Base-by-base conservation (phyloP, 176 grass and related monocot species). In the Elymus sibiricus region DNA sequence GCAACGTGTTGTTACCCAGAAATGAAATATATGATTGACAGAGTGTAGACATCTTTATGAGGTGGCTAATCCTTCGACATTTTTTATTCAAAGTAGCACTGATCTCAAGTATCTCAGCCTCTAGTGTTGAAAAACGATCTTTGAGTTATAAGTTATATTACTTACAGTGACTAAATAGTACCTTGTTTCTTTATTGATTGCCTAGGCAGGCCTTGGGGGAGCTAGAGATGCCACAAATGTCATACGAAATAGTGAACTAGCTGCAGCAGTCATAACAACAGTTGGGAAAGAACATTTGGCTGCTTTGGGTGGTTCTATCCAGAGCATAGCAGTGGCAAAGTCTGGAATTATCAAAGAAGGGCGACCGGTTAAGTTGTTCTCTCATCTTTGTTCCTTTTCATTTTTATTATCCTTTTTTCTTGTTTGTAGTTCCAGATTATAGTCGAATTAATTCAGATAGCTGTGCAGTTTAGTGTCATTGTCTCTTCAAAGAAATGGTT, bases 181-280 rank as follows among this genome's bases (percentile, higher is more conserved):
- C 13, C 43, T 55, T 22, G 11, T 56, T 65, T 87, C 5, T 79
- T 35, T 81, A 79, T 71, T 76, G 74, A 55, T 65, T 89, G 60
- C n/a, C 83, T 86, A 98, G 96, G 93, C 93, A 74, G 96, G 93
- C 46, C 90, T 98, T 34, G 96, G 96, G 11, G 96, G 96, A 89
- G 96, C 96, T 74, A 98, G 96, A 85, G 96, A 98, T 82, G 96
- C 96, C 65, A 98, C 96, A 84, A 98, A 98, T 86, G 88, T 94
- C 35, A 92, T 98, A 86, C 83, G 80, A 58, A 95, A 69, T 79
- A 91, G 64, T 86, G 91, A 98, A 88, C 68, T 98, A 77, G 86
- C 88, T 87, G 82, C 83, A 81, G 92, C 96, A 66, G 81, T 98
- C 78, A 95, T 95, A 92, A 95, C 93, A 71, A 92, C 93, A 53